These are phyloP conservation scores for Venturia asperata DNA, from an alignment of 2,329 filamentous ascomycete species.

Conservation along the genomic window DNA sequence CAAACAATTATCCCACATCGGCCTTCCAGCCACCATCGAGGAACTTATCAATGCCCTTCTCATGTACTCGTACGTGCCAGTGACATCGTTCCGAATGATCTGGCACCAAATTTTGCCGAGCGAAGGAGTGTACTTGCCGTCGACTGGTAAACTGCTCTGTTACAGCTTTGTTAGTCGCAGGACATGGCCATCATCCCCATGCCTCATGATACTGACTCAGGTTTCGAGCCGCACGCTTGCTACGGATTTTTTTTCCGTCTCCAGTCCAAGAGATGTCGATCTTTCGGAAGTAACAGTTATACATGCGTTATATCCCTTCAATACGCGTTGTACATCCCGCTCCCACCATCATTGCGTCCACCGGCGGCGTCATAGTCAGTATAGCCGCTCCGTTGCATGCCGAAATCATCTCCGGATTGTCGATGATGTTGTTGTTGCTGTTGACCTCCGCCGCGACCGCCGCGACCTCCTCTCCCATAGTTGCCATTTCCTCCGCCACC, in stretches of 20 bases:
- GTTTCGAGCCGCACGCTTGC: not conserved
- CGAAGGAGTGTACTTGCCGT: not conserved
- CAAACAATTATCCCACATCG: not conserved
- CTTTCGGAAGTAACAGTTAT: not conserved
- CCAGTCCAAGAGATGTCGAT: not conserved
- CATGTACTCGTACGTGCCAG: not conserved
- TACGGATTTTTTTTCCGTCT: not conserved
- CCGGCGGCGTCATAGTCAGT: slow-evolving; percentile 18
- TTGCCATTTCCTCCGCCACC: slow-evolving; percentile 11
- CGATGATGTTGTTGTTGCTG: slow-evolving; percentile 12
- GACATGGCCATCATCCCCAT: not conserved
- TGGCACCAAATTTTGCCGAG: not conserved
- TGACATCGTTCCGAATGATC: not conserved
- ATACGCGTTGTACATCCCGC: slow-evolving; percentile 13
- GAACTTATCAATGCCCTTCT: not conserved
- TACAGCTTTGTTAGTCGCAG: not conserved
- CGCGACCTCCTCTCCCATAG: slow-evolving; percentile 11
- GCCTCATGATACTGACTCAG: not conserved
- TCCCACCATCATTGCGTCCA: slow-evolving; percentile 12
- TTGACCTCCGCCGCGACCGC: not conserved
- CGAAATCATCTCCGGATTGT: slow-evolving; percentile 7
- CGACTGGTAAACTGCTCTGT: not conserved
- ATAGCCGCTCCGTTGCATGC: slow-evolving; percentile 9
- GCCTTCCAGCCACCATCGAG: not conserved
- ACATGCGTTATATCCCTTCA: not conserved